These are phyloP conservation scores for Bretziella fagacearum DNA, from an alignment of 2,329 filamentous ascomycete genomes.

Conservation along the genomic window DNA sequence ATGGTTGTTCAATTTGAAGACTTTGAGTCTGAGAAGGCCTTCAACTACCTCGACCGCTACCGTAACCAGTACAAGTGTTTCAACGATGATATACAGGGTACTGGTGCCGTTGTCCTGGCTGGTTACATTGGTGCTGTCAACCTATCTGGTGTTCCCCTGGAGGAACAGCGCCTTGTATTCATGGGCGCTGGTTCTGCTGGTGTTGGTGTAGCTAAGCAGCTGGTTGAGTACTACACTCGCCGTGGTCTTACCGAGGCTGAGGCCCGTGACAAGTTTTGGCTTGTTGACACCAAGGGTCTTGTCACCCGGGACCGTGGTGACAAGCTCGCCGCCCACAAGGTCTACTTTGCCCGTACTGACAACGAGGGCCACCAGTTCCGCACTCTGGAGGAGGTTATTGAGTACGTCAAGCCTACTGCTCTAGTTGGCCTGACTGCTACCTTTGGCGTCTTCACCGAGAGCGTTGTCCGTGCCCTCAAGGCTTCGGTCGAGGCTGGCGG, in stretches of 20 bases:
- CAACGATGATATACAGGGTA: constrained; percentile 97
- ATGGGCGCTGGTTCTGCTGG: constrained; percentile 90
- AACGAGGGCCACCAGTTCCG: constrained; percentile 54
- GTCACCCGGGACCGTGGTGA: constrained; percentile 88
- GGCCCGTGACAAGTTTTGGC: constrained; percentile 84
- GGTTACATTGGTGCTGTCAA: constrained; percentile 64
- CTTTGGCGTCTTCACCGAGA: constrained; percentile 82
- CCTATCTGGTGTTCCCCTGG: constrained; percentile 65
- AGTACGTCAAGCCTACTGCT: constrained; percentile 87
- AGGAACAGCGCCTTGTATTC: constrained; percentile 90
- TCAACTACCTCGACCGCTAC: constrained; percentile 83
- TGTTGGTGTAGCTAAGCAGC: constrained; percentile 93
- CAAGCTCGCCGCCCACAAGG: constrained; percentile 79
- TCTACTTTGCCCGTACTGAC: constrained; percentile 49
- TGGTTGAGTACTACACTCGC: constrained; percentile 91
- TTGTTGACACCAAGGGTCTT: constrained; percentile 91
- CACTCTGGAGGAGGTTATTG: constrained; percentile 76
- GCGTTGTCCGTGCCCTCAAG: constrained; percentile 58
- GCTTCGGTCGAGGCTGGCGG: constrained; percentile 44
- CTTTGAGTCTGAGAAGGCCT: constrained; percentile 84
- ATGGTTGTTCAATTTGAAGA: constrained; percentile 88
- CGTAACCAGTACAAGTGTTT: constrained; percentile 83
- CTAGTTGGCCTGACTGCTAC: constrained; percentile 90
- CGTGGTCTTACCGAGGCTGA: constrained; percentile 77
- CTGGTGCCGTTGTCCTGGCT: constrained; percentile 81